These are phyloP conservation scores for Ceratocystis variospora DNA, from an alignment of 2,329 filamentous ascomycete genomes.

Conservation along the genomic window DNA sequence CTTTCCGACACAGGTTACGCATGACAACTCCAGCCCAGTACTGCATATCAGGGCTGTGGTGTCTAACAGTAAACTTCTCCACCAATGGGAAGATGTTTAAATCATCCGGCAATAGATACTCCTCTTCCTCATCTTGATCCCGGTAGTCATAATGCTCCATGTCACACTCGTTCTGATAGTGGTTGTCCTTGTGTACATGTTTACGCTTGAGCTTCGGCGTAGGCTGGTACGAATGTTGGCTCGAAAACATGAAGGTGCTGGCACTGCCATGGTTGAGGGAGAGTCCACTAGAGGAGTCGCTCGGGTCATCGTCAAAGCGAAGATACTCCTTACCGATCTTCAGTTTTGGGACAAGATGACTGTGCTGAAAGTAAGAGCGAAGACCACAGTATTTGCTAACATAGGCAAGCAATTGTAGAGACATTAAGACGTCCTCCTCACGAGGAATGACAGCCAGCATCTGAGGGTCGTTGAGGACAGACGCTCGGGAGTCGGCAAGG, in stretches of 20 bases:
- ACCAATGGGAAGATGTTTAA: slow-evolving; percentile 98
- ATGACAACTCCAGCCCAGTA: slow-evolving; percentile 99
- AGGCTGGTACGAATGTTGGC: neutral
- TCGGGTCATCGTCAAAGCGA: slow-evolving; percentile 53
- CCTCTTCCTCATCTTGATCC: slow-evolving; percentile 50
- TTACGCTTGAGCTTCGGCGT: neutral
- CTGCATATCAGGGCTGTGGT: slow-evolving; percentile 94
- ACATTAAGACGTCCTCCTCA: slow-evolving; percentile 97
- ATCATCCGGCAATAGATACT: slow-evolving; percentile 84
- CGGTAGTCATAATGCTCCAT: slow-evolving; percentile 20
- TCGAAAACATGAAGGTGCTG: neutral
- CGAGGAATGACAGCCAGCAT: slow-evolving; percentile 84
- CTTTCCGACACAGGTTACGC: slow-evolving; percentile 95
- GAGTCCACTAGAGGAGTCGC: neutral
- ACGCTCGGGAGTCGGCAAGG: slow-evolving; percentile 51
- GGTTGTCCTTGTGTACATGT: neutral
- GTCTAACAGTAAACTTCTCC: slow-evolving; percentile 93
- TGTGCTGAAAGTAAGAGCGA: slow-evolving; percentile 86
- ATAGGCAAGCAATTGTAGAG: slow-evolving; percentile 86
- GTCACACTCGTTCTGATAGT: neutral
- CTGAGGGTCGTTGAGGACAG: slow-evolving; percentile 52
- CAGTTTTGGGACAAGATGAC: slow-evolving; percentile 81
- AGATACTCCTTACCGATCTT: slow-evolving; percentile 79
- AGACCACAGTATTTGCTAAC: slow-evolving; percentile 98
- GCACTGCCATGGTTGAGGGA: neutral